Base-by-base conservation (phyloP, 2,329 filamentous ascomycete species). In the Alternaria atra region DNA sequence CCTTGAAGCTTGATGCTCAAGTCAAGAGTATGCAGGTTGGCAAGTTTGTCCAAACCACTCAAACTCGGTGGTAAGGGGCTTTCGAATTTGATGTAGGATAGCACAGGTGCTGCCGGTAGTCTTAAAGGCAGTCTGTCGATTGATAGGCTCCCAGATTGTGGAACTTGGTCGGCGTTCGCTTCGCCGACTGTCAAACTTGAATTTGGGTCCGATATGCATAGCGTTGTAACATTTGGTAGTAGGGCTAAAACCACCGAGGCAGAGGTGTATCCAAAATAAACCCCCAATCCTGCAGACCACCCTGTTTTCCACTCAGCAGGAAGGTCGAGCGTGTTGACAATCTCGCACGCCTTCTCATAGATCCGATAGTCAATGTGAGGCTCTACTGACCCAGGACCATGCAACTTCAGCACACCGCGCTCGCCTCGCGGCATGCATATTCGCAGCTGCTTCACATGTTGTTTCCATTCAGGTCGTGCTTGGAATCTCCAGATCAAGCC, bases 391-490 rank as follows among this genome's bases (percentile, higher is more conserved):
- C 27, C 27, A 2, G 0, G 1, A 0, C 43, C n/a, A 20, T 7
- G n/a, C 0, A 47, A 4, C 1, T 9, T 6, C 30, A 15, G 7
- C 6, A 50, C 12, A 17, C 20, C 32, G 20, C 17, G 15, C 8
- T 40, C 44, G 5, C 34, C 35, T 15, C 5, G 30, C 5, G 58
- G 55, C 29, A 59, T 40, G 23, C 52, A 62, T 17, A 68, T 17
- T 3, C 63, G 55, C 13, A 68, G 55, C 34, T 65, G 54, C 20
- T 57, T 60, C 6, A 68, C 25, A 40, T 61, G 27, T n/a, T 47
- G 48, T 20, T 23, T 35, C 15, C 58, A 48, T n/a, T 63, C 55
- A 5, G 50, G 50, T 10, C 56, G 55, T 8, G n/a, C 44, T 23
- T 58, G 25, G 2, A 63, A 17, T 35, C 32, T 58, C 4, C 39